Percentiles rank a stretch among this genome's conserved stretches.
phyloP scores from a whole-genome alignment of 2,329 filamentous ascomycete genomes.

The Dichotomopilus funicola region DNA sequence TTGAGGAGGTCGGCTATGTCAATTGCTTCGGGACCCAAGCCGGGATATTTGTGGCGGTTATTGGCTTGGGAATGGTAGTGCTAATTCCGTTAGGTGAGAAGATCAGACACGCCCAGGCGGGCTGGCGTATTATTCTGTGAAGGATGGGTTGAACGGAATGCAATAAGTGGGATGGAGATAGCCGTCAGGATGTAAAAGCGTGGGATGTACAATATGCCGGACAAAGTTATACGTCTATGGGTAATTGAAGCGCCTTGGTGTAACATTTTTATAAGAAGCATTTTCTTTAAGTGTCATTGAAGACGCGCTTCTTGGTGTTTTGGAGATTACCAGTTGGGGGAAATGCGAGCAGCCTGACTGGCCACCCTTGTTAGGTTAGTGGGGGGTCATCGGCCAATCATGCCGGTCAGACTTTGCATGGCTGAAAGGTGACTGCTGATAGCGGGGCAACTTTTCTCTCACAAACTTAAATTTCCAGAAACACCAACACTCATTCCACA shows the following conservation, averaged over 20 bases:
- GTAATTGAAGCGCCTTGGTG: too few species aligned
- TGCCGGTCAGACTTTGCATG: slow-evolving; percentile 6
- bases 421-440: slow-evolving; percentile 18
- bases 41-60: slow-evolving; percentile 26
- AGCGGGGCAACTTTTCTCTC: slow-evolving; percentile 19
- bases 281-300: not conserved
- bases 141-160: not conserved
- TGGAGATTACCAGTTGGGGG: too few species aligned
- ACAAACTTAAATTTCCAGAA: slow-evolving; percentile 1
- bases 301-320: too few species aligned
- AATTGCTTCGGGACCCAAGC: slow-evolving; percentile 27
- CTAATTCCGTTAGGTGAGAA: slow-evolving; percentile 25
- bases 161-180: too few species aligned
- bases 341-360: too few species aligned
- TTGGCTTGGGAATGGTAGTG: slow-evolving; percentile 23
- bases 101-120: slow-evolving; percentile 26
- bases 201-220: too few species aligned
- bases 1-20: slow-evolving; percentile 25
- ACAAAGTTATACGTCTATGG: too few species aligned
- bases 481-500: too few species aligned
- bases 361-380: too few species aligned
- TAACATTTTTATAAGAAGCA: too few species aligned
- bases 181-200: too few species aligned
- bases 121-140: slow-evolving; percentile 26
- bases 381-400: not conserved